Evolutionary conservation across 331 rosid species (phyloP).

Genomic region (Acacia pycnantha): DNA sequence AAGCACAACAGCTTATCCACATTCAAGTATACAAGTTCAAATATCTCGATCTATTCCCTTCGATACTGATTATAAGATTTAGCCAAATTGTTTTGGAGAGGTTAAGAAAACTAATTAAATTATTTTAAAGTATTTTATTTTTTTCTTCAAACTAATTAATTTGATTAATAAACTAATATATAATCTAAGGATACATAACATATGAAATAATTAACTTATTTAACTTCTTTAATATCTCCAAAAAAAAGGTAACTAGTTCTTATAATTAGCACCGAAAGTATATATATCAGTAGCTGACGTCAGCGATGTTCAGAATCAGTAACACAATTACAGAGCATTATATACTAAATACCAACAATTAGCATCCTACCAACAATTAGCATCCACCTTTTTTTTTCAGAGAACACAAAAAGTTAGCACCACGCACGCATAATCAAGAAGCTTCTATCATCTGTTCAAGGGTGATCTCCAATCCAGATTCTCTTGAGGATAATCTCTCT

Average conservation of each 20-base stretch:
- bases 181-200: too few species aligned
- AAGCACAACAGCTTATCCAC: neutral
- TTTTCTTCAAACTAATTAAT: too few species aligned
- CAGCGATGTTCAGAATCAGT: constrained; percentile 11
- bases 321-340: constrained; percentile 33
- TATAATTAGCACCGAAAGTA: too few species aligned
- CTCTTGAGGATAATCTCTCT: constrained; percentile 43
- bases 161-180: too few species aligned
- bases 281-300: constrained; percentile 4
- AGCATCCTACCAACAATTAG: constrained; percentile 28
- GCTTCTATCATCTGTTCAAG: constrained; percentile 36
- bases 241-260: too few species aligned
- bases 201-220: too few species aligned
- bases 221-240: too few species aligned
- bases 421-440: neutral
- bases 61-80: too few species aligned
- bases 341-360: constrained; percentile 29
- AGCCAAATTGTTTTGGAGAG: too few species aligned
- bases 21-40: neutral
- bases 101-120: too few species aligned
- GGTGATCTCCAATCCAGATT: constrained; percentile 59
- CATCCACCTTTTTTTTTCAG: neutral
- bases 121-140: too few species aligned
- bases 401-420: neutral
- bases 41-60: too few species aligned